Evolutionary conservation across 208 protist genomes (phyloP), one percentile per base, ranked within the genome.

Genomic region (Phytomonas sp.): DNA sequence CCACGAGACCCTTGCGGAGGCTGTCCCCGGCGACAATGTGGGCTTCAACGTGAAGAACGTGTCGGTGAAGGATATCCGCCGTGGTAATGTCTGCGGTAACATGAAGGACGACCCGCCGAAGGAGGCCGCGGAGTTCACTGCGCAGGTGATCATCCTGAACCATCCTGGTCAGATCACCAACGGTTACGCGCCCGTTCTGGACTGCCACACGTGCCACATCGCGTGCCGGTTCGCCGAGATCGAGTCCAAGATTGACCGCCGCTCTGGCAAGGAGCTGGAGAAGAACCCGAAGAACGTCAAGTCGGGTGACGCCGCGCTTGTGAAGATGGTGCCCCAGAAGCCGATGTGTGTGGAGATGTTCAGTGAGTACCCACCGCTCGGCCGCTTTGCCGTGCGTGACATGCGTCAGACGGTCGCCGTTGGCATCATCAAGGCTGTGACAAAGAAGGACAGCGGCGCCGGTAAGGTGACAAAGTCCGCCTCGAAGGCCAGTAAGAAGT

Each of bases 371-470:
- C 82, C 95, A 19, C 89, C 93, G 65, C 93, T 99, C 26, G 97
- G 97, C 67, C 91, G 97, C 75, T 98, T 99, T 72, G 96, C 93
- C 74, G 85, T 98, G 61, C 89, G 96, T 63, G 97, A 98, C 70
- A 97, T 98, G 92, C 77, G 84, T 66, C 88, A 95, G 80, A 99
- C 97, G 32, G 95, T 99, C 31, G 97, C 95, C 65, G 96, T 99
- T 74, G 97, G 97, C 79, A 87, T 98, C 80, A 96, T 99, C 93
- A 98, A 97, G 84, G 67, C 49, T 2, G 79, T 85, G 72, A 86
- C 49, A 16, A 91, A 91, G 81, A 91, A 89, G 81, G 86, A 89
- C 29, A 71, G 69, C 59, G 74, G 78, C 74, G 77, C 68, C 70
- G 86, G 86, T 59, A 92, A 92, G 82, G 86, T 92, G 29, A 92